phyloP scores from a whole-genome alignment of 257 asterid species.

The Apocynum venetum region DNA sequence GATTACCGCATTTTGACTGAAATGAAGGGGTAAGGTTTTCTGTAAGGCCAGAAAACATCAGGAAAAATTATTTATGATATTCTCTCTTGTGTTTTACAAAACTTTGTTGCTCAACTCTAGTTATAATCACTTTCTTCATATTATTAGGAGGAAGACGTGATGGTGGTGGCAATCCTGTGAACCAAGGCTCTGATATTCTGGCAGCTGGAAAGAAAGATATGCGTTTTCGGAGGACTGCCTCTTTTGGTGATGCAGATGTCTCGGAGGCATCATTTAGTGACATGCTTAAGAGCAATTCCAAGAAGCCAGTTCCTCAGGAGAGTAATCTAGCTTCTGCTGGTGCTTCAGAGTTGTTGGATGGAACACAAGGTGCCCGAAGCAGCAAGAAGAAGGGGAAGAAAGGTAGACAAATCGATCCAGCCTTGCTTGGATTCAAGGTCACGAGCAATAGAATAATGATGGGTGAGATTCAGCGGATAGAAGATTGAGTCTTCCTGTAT shows the following conservation, averaged over 20 bases:
- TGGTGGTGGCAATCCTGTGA: constrained; percentile 35
- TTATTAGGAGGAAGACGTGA: constrained; percentile 48
- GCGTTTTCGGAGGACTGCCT: constrained; percentile 66
- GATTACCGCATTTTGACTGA: not conserved
- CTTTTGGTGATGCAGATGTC: constrained; percentile 72
- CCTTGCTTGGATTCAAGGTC: constrained; percentile 98
- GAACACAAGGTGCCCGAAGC: constrained; percentile 41
- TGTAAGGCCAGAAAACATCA: not conserved
- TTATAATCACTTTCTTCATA: not conserved
- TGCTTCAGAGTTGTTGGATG: constrained; percentile 40
- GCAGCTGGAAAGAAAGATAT: constrained; percentile 49
- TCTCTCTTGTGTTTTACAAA: not conserved
- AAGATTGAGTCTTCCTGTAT: constrained; percentile 40
- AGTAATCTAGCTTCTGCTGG: constrained; percentile 25
- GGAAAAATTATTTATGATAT: not conserved
- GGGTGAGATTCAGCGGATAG: constrained; percentile 95
- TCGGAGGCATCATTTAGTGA: constrained; percentile 89
- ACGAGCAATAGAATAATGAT: constrained; percentile 95
- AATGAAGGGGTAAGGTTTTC: not conserved
- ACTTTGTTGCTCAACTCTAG: not conserved
- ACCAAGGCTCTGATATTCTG: constrained; percentile 32
- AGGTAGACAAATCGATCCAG: constrained; percentile 96
- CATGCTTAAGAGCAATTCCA: constrained; percentile 81
- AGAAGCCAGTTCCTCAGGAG: constrained; percentile 61
- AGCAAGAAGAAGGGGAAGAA: constrained; percentile 94